Percentiles rank a stretch among this genome's conserved stretches.
These are phyloP conservation scores for Coemansia sp. DNA, from an alignment of 192 early-diverging fungal genomes.

Conservation along the genomic window DNA sequence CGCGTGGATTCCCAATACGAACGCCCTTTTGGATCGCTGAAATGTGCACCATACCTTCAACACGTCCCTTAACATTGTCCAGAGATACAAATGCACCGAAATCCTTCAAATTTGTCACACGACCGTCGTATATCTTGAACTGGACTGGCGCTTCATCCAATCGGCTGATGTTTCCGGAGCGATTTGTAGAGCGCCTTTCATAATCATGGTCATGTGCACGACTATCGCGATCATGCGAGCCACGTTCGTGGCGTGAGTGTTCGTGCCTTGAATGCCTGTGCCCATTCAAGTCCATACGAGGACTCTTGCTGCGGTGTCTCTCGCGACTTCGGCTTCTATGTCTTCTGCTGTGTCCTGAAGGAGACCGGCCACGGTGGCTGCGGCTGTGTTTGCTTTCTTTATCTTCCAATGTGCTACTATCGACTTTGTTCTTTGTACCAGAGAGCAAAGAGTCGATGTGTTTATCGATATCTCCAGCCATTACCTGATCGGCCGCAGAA, in stretches of 20 bases:
- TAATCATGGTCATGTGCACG: not conserved
- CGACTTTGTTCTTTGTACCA: not conserved
- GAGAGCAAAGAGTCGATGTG: conserved; percentile 39
- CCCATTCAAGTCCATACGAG: not conserved
- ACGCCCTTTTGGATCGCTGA: conserved; percentile 64
- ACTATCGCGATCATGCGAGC: not conserved
- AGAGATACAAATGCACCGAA: conserved; percentile 93
- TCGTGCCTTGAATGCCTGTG: not conserved
- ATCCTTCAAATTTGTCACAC: conserved; percentile 79
- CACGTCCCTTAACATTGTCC: conserved; percentile 72
- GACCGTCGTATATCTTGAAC: conserved; percentile 91
- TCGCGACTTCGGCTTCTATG: conserved; percentile 12
- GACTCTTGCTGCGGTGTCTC: not conserved
- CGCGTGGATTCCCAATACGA: conserved; percentile 75
- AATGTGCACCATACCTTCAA: conserved; percentile 92
- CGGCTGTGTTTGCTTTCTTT: conserved; percentile 23
- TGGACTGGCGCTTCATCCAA: conserved; percentile 80
- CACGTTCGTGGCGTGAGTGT: not conserved
- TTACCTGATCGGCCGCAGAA: conserved; percentile 16
- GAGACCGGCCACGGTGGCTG: conserved; percentile 36
- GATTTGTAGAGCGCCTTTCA: not conserved
- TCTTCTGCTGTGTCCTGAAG: conserved; percentile 1
- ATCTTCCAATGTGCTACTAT: conserved; percentile 15
- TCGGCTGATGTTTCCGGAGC: not conserved
- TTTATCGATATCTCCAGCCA: conserved; percentile 38